Conservation (phyloP, 768 basidiomycete genomes). For the Lactifluus pinguis region DNA sequence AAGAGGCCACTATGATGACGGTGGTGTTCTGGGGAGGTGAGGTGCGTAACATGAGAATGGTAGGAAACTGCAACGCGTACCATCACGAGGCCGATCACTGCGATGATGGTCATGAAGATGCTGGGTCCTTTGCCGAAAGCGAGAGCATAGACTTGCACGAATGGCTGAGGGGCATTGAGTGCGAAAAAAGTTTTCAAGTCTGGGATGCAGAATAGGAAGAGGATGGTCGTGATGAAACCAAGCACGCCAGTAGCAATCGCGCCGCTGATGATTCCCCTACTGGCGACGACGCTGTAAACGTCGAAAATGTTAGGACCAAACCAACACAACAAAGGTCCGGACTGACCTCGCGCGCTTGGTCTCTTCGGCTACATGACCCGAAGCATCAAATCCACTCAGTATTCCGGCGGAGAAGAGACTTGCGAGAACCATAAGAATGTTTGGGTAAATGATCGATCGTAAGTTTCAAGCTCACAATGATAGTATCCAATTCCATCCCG, state of each 20-base stretch:
- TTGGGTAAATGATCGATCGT: neutral
- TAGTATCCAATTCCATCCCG: constrained; percentile 88
- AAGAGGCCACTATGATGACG: constrained; percentile 80
- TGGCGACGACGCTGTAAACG: constrained; percentile 54
- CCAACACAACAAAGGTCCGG: no score
- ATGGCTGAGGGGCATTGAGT: constrained; percentile 80
- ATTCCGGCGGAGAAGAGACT: constrained; percentile 84
- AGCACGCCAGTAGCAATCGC: constrained; percentile 69
- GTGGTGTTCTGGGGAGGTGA: constrained; percentile 58
- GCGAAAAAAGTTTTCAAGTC: constrained; percentile 67
- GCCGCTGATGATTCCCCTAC: constrained; percentile 72
- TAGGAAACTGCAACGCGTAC: constrained; percentile 32
- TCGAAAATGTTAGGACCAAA: no score
- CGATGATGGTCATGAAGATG: constrained; percentile 82
- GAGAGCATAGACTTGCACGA: constrained; percentile 78
- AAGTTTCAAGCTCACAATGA: constrained; percentile 51
- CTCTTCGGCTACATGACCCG: constrained; percentile 83
- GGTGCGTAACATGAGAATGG: neutral
- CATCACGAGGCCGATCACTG: constrained; percentile 76
- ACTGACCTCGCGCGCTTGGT: constrained; percentile 66
- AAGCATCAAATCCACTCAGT: constrained; percentile 85
- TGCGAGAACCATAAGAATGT: neutral
- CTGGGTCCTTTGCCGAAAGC: constrained; percentile 74
- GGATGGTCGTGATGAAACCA: constrained; percentile 70
- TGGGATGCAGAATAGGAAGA: constrained; percentile 81